A percentile compares a stretch with the other conserved stretches of the same genome.
These are phyloP conservation scores for Coemansia sp. DNA, from an alignment of 192 early-diverging fungal species.

Conservation along the genomic window DNA sequence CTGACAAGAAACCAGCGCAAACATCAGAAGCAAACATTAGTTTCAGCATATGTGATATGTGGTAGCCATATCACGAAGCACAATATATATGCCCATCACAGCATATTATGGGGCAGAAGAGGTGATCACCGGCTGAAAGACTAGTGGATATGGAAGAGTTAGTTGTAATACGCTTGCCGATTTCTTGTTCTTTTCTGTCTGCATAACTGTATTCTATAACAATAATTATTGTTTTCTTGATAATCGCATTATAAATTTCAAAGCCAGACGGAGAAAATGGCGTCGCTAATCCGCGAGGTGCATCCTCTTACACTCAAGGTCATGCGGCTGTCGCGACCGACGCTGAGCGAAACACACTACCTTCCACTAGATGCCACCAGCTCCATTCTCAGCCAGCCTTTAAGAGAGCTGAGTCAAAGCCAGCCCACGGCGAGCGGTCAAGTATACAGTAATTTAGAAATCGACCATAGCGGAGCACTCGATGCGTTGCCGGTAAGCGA, in stretches of 20 bases:
- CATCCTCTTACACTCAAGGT: constrained; percentile 87
- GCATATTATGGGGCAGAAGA: too few species aligned
- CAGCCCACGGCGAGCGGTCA: constrained; percentile 44
- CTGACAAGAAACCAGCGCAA: too few species aligned
- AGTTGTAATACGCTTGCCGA: too few species aligned
- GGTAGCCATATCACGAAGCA: too few species aligned
- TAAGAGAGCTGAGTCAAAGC: constrained; percentile 42
- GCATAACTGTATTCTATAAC: too few species aligned
- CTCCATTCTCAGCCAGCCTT: constrained; percentile 28
- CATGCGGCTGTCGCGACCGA: constrained; percentile 82
- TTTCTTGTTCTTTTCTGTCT: too few species aligned
- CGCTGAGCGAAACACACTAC: constrained; percentile 54
- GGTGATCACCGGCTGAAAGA: too few species aligned
- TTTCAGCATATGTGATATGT: too few species aligned
- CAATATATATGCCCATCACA: too few species aligned
- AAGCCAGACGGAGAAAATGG: constrained; percentile 6
- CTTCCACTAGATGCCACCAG: constrained; percentile 36
- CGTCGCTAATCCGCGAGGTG: constrained; percentile 44
- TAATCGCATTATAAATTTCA: neutral
- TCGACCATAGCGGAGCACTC: constrained; percentile 39
- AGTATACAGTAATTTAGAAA: constrained; percentile 30
- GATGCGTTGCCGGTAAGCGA: constrained; percentile 60
- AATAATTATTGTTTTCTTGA: too few species aligned
- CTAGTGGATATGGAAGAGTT: too few species aligned
- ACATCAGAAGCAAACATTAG: too few species aligned